phyloP scores from a whole-genome alignment of 1,284 basidiomycete species.

The Ustilago curta region DNA sequence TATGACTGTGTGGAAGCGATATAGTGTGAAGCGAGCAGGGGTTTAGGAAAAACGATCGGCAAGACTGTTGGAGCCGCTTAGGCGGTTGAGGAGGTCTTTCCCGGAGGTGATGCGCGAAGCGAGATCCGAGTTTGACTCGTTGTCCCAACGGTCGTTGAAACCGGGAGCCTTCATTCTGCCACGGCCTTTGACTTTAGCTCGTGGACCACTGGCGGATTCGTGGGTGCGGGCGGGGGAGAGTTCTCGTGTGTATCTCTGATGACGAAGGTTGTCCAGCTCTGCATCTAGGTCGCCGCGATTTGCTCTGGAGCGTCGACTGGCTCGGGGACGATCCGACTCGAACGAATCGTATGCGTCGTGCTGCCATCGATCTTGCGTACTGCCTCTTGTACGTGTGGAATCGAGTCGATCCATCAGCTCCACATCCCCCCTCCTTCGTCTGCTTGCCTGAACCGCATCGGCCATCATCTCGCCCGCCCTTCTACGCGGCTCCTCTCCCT shows the following conservation, averaged over 20 bases:
- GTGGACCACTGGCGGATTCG: too few relatives aligned
- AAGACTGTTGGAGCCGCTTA: conserved; percentile 9
- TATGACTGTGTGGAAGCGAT: not conserved
- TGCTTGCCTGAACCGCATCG: conserved; percentile 18
- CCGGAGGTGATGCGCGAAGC: conserved; percentile 1
- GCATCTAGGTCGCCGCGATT: conserved; percentile 18
- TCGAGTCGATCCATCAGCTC: conserved; percentile 34
- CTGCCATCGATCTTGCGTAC: conserved; percentile 1
- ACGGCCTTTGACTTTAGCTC: conserved; percentile 41
- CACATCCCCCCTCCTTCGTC: conserved; percentile 11
- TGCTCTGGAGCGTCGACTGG: conserved; percentile 19
- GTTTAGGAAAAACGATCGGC: conserved; percentile 34
- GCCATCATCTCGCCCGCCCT: conserved; percentile 44
- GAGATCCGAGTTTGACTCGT: not conserved
- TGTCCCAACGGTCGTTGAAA: conserved; percentile 21
- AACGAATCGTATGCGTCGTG: conserved; percentile 33
- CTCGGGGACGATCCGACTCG: not conserved
- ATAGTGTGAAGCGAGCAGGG: not conserved
- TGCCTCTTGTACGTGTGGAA: not conserved
- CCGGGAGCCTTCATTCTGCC: conserved; percentile 53
- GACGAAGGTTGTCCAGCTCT: conserved; percentile 22
- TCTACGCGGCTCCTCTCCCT: conserved; percentile 28
- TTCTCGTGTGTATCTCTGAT: conserved; percentile 30
- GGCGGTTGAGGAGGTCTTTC: conserved; percentile 11
- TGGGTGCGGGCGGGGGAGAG: too few relatives aligned